phyloP scores from a whole-genome alignment of 2,329 filamentous ascomycete species.

The Aspergillus sp. region DNA sequence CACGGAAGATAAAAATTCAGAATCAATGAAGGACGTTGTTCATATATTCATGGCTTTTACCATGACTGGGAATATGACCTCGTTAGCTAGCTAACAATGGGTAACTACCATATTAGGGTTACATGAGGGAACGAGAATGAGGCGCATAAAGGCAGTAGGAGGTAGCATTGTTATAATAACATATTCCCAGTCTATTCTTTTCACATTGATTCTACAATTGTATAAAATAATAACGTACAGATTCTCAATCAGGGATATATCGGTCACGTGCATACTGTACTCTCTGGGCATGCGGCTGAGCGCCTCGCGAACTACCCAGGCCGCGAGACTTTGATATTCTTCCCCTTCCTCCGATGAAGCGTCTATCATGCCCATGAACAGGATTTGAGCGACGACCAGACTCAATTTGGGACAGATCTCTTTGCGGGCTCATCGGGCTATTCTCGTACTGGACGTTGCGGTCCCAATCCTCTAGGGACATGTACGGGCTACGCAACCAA shows the following conservation, averaged over 20 bases:
- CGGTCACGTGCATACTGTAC: slow-evolving; percentile 23
- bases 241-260: slow-evolving; percentile 26
- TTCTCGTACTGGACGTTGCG: slow-evolving; percentile 61
- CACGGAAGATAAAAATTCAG: no score
- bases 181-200: background rate
- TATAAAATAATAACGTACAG: background rate
- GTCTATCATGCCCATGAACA: slow-evolving; percentile 9
- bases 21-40: no score
- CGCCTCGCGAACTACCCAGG: slow-evolving; percentile 9
- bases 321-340: slow-evolving; percentile 19
- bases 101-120: no score
- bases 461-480: slow-evolving; percentile 69
- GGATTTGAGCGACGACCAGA: slow-evolving; percentile 18
- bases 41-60: no score
- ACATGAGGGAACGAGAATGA: no score
- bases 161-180: no score
- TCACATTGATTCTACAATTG: background rate
- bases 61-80: no score
- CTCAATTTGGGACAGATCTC: slow-evolving; percentile 1
- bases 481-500: slow-evolving; percentile 75
- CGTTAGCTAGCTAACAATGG: no score
- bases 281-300: slow-evolving; percentile 14
- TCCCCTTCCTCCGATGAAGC: slow-evolving; percentile 15
- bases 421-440: background rate
- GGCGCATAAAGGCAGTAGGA: no score